A percentile compares a stretch with the other conserved stretches of the same genome.
Conservation (phyloP, 2,329 filamentous ascomycete species). For the Didymella sp. region DNA sequence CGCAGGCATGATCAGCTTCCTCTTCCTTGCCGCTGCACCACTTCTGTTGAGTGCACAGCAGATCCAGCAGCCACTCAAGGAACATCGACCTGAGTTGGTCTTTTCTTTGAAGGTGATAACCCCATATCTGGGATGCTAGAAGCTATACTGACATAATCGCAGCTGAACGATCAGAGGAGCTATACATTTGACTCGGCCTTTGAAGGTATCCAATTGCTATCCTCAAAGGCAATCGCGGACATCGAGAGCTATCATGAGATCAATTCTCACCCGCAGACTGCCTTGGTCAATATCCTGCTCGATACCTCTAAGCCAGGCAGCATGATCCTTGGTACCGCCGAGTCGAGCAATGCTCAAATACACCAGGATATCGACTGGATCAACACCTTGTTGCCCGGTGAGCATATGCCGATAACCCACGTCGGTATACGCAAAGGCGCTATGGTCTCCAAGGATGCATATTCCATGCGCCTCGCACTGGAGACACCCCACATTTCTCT, state of each 20-base stretch:
- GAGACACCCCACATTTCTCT: slow-evolving; percentile 24
- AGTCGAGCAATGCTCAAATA: not conserved
- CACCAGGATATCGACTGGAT: slow-evolving; percentile 7
- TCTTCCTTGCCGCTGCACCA: slow-evolving; percentile 3
- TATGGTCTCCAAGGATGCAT: slow-evolving; percentile 19
- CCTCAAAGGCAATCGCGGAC: not conserved
- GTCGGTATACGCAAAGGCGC: slow-evolving; percentile 28
- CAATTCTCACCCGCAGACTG: slow-evolving; percentile 2
- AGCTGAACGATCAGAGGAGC: not conserved
- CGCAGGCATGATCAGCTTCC: slow-evolving; percentile 1
- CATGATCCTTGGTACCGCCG: not conserved
- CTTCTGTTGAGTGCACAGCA: slow-evolving; percentile 9
- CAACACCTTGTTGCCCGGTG: slow-evolving; percentile 10
- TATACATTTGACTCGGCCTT: slow-evolving; percentile 4
- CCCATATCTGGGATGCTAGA: too few species aligned
- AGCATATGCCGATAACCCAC: slow-evolving; percentile 16
- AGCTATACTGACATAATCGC: not conserved
- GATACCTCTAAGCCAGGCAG: slow-evolving; percentile 1
- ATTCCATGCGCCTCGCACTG: slow-evolving; percentile 18
- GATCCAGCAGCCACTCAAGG: slow-evolving; percentile 15
- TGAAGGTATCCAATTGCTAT: not conserved
- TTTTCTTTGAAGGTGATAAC: slow-evolving; percentile 12
- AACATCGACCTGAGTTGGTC: not conserved
- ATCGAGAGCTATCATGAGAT: slow-evolving; percentile 1
- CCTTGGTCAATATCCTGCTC: slow-evolving; percentile 12